Conservation (phyloP, 1,284 basidiomycete species). For the Leccinum insigne region DNA sequence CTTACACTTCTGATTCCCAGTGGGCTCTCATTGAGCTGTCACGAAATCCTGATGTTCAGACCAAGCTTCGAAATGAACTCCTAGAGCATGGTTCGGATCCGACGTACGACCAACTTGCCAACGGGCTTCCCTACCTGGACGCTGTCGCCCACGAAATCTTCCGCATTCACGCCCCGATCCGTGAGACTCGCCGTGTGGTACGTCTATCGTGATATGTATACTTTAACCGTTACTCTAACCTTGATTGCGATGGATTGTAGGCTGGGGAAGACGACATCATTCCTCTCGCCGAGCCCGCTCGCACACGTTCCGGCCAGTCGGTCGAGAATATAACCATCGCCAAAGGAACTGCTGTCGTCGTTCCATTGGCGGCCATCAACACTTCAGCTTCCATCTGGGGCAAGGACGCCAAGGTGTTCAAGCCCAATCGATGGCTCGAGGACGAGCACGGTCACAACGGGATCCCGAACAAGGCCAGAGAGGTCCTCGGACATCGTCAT, state of each 20-base stretch:
- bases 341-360: not conserved
- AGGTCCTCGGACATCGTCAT: not conserved
- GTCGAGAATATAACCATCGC: not conserved
- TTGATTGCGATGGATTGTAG: not conserved
- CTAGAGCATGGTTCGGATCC: not conserved
- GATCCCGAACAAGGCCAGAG: not conserved
- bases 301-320: not conserved
- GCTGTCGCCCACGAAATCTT: not conserved
- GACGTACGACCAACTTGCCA: not conserved
- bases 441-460: not conserved
- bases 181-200: not conserved
- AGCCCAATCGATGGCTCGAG: not conserved
- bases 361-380: not conserved
- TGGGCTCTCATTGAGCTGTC: slow-evolving; percentile 1
- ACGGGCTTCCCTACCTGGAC: not conserved
- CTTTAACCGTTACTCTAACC: not conserved
- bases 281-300: not conserved
- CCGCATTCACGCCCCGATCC: not conserved
- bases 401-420: not conserved
- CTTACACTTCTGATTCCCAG: not conserved
- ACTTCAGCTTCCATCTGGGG: not conserved
- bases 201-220: not conserved
- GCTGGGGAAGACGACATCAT: not conserved
- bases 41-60: not conserved
- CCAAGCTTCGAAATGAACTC: not conserved